These are phyloP conservation scores for Ogataea chonburiensis DNA, from an alignment of 805 yeast species.

Conservation along the genomic window DNA sequence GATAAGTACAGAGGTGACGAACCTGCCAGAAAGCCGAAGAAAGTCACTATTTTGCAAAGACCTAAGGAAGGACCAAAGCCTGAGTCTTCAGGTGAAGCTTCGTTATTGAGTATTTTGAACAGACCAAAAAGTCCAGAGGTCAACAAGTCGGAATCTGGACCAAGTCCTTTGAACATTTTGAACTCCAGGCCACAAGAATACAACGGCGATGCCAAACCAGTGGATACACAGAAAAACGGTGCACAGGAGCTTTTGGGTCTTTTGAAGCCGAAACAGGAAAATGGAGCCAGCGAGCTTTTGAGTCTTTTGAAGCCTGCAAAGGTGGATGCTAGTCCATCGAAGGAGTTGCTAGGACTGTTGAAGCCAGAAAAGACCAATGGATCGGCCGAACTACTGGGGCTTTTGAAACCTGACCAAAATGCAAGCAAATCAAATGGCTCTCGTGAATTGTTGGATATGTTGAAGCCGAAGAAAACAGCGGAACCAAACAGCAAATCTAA, in stretches of 20 bases:
- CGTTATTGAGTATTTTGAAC: conserved; percentile 17
- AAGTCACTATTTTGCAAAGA: conserved; percentile 9
- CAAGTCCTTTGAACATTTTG: not conserved
- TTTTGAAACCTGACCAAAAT: conserved; percentile 2
- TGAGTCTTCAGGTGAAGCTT: conserved; percentile 11
- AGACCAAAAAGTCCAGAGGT: conserved; percentile 14
- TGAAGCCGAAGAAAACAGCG: conserved; percentile 6
- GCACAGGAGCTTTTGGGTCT: conserved; percentile 6
- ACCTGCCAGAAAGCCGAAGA: conserved; percentile 4
- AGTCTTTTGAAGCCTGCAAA: conserved; percentile 6
- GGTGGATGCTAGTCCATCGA: not conserved
- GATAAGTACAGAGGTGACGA: conserved; percentile 14
- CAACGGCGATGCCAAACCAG: not conserved
- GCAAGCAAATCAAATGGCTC: conserved; percentile 3
- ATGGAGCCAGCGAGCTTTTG: conserved; percentile 7
- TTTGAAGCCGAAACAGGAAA: conserved; percentile 3
- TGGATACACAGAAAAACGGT: conserved; percentile 1
- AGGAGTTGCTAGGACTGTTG: too few relatives aligned
- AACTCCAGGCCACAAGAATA: not conserved
- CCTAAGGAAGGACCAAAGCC: conserved; percentile 9
- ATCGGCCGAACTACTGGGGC: conserved; percentile 10
- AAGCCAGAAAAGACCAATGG: conserved; percentile 2
- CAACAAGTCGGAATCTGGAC: too few relatives aligned
- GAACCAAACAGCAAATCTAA: conserved; percentile 2
- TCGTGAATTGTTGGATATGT: conserved; percentile 12